Conservation (phyloP, 179 eudicot genomes). For the Beta lomatogona region DNA sequence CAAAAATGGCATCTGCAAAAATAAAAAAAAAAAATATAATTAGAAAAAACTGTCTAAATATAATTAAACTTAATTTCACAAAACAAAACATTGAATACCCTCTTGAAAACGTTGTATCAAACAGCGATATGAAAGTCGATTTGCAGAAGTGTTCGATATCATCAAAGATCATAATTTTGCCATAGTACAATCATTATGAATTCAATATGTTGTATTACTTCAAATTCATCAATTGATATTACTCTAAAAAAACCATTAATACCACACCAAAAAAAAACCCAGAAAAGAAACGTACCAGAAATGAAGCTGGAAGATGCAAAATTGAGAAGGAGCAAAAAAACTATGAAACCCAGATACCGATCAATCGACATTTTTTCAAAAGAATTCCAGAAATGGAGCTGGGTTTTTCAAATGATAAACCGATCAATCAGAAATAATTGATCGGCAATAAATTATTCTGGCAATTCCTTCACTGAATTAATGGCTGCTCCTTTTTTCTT, state of each 20-base stretch:
- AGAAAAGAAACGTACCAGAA: slow-evolving; percentile 41
- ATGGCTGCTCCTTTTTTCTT: not conserved
- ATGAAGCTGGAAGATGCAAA: slow-evolving; percentile 55
- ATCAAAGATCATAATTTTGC: too few species aligned
- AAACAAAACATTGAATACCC: not conserved
- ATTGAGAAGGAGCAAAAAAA: slow-evolving; percentile 44
- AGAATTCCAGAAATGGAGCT: not conserved
- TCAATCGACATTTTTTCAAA: slow-evolving; percentile 36
- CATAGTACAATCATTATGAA: too few species aligned
- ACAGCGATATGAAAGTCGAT: too few species aligned
- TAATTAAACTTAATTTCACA: slow-evolving; percentile 8
- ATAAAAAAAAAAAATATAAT: not conserved
- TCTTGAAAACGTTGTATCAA: too few species aligned
- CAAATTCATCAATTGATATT: too few species aligned
- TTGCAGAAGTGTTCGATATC: too few species aligned
- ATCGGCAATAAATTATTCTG: slow-evolving; percentile 14
- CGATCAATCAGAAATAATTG: slow-evolving; percentile 30
- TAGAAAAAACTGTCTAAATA: not conserved
- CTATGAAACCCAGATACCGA: slow-evolving; percentile 36
- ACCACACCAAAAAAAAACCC: not conserved
- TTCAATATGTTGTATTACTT: too few species aligned
- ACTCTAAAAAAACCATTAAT: too few species aligned
- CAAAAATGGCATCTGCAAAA: slow-evolving; percentile 45
- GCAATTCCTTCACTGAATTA: slow-evolving; percentile 8
- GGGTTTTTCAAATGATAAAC: slow-evolving; percentile 14